Evolutionary conservation across 805 yeast species (phyloP).

Genomic region (Maudiozyma serrabonitensis): DNA sequence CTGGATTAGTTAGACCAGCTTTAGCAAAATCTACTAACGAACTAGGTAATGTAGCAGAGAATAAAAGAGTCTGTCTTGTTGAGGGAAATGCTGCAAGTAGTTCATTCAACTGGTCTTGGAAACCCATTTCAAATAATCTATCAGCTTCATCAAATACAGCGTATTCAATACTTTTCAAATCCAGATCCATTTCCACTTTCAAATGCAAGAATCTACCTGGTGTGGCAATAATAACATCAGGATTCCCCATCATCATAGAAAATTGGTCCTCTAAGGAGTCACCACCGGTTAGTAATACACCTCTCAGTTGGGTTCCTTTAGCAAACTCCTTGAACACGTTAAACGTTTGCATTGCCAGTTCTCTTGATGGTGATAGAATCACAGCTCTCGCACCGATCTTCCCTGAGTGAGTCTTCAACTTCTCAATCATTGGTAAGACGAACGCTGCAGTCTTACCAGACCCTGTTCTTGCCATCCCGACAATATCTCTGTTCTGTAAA

Average conservation of each 20-base stretch:
- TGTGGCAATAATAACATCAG: constrained; percentile 91
- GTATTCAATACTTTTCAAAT: constrained; percentile 73
- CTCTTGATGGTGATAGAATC: constrained; percentile 90
- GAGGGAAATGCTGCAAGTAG: constrained; percentile 75
- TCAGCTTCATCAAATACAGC: constrained; percentile 97
- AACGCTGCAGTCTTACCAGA: constrained; percentile 99
- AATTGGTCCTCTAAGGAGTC: constrained; percentile 97
- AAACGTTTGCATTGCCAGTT: constrained; percentile 85
- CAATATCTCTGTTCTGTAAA: constrained; percentile 82
- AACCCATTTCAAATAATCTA: constrained; percentile 92
- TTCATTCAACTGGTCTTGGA: constrained; percentile 86
- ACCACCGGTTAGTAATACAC: constrained; percentile 87
- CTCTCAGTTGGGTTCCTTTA: constrained; percentile 71
- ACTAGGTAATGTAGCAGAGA: constrained; percentile 91
- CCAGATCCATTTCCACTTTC: constrained; percentile 89
- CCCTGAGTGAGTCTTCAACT: constrained; percentile 72
- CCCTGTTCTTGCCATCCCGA: constrained; percentile 99
- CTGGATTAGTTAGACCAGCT: constrained; percentile 90
- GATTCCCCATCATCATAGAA: constrained; percentile 82
- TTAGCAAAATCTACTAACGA: constrained; percentile 93
- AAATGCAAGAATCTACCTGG: constrained; percentile 96
- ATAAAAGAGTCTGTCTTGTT: constrained; percentile 75
- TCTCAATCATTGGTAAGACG: constrained; percentile 80
- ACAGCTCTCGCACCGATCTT: constrained; percentile 84
- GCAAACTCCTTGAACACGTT: constrained; percentile 84